A percentile compares a stretch with the other conserved stretches of the same genome.
These are phyloP conservation scores for Clavispora carvajalis DNA, from an alignment of 805 yeast species.

Conservation along the genomic window DNA sequence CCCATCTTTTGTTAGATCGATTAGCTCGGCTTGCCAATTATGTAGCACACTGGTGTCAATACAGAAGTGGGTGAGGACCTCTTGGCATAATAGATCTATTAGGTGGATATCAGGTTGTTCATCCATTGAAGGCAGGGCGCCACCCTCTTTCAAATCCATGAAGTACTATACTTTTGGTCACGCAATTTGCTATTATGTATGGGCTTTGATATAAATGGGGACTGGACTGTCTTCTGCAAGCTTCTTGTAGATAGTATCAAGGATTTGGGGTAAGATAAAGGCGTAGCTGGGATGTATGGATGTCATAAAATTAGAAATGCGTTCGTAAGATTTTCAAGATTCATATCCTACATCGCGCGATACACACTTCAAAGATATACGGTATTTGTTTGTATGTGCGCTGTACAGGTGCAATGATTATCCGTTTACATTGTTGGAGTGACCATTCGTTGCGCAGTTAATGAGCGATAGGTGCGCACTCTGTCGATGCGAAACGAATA, in stretches of 20 bases:
- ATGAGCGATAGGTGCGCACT: too few species aligned
- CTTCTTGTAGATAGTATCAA: neutral
- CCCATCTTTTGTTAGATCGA: constrained; percentile 19
- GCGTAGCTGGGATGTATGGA: neutral
- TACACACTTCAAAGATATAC: too few species aligned
- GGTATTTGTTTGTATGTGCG: too few species aligned
- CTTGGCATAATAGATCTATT: constrained; percentile 19
- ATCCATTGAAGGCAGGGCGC: neutral
- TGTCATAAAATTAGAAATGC: neutral
- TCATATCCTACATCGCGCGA: too few species aligned
- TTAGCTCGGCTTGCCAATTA: constrained; percentile 35
- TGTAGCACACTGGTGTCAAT: constrained; percentile 24
- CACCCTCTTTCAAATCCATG: neutral
- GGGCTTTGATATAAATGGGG: too few species aligned
- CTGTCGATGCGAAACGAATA: too few species aligned
- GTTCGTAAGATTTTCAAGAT: too few species aligned
- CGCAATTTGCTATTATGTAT: too few species aligned
- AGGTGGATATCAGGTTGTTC: constrained; percentile 9
- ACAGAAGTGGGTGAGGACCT: constrained; percentile 18
- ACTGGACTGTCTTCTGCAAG: too few species aligned
- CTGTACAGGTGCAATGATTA: too few species aligned
- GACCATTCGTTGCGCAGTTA: too few species aligned
- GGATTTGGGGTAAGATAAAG: neutral
- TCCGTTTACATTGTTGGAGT: too few species aligned
- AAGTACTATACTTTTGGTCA: neutral